Conservation (phyloP, 148 eudicot genomes). For the Diospyros lotus region DNA sequence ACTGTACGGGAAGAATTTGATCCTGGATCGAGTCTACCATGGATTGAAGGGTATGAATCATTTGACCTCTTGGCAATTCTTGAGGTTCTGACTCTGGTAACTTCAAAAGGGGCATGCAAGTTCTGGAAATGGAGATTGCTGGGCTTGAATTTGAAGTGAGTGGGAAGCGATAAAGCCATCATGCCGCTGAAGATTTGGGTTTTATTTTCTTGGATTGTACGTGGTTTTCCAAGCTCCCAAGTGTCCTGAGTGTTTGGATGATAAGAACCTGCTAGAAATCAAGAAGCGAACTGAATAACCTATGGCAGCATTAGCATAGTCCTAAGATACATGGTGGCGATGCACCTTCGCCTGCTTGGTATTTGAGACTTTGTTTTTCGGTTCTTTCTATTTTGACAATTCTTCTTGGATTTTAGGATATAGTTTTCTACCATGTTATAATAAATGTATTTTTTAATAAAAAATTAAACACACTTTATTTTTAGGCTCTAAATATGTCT, state of each 20-base stretch:
- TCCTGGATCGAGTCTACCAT: constrained; percentile 17
- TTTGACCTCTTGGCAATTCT: constrained; percentile 3
- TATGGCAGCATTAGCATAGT: background rate
- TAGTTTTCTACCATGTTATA: too few relatives aligned
- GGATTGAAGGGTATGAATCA: background rate
- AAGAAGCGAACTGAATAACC: background rate
- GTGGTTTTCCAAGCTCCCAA: too few relatives aligned
- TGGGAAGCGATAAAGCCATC: constrained; percentile 39
- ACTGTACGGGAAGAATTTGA: constrained; percentile 14
- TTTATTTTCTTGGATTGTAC: background rate
- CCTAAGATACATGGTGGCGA: background rate
- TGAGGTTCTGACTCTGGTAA: constrained; percentile 13
- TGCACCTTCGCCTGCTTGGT: too few relatives aligned
- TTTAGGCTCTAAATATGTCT: too few relatives aligned
- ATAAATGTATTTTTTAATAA: too few relatives aligned
- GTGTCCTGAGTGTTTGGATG: background rate
- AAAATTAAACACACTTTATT: too few relatives aligned
- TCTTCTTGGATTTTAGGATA: too few relatives aligned
- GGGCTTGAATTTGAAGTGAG: constrained; percentile 34
- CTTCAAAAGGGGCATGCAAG: constrained; percentile 20
- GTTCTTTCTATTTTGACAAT: too few relatives aligned
- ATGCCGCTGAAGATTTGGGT: background rate
- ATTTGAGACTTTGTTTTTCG: too few relatives aligned
- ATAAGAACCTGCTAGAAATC: constrained; percentile 4
- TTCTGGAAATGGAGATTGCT: constrained; percentile 22